These are phyloP conservation scores for Trypethelium eluteriae DNA, from an alignment of 495 filamentous ascomycete genomes.

Conservation along the genomic window DNA sequence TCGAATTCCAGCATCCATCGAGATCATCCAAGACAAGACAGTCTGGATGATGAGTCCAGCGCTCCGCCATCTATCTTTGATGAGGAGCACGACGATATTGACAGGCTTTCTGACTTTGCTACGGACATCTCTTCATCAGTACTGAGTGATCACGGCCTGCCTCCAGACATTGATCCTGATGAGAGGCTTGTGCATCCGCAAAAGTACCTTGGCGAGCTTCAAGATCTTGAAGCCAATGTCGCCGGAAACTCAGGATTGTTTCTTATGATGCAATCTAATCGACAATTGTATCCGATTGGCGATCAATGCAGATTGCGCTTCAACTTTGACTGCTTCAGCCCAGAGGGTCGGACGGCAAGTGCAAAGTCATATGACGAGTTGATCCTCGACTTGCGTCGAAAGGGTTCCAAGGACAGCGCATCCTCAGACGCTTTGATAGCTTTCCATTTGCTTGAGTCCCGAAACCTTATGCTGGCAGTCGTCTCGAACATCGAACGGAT, in stretches of 20 bases:
- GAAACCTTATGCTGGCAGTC: constrained; percentile 12
- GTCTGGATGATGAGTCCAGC: constrained; percentile 15
- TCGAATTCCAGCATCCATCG: background rate
- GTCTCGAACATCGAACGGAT: constrained; percentile 14
- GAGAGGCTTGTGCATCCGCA: constrained; percentile 11
- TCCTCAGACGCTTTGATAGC: background rate
- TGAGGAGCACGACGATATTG: background rate
- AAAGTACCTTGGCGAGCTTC: constrained; percentile 15
- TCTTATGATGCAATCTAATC: constrained; percentile 15
- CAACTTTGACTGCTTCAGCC: constrained; percentile 6
- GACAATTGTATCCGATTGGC: constrained; percentile 13
- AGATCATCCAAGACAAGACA: background rate
- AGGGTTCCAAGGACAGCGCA: background rate
- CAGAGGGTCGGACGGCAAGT: background rate
- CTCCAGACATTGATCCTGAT: constrained; percentile 16
- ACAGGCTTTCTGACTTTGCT: constrained; percentile 13
- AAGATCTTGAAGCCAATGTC: constrained; percentile 17
- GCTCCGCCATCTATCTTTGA: constrained; percentile 16
- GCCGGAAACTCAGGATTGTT: constrained; percentile 16
- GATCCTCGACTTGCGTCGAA: background rate
- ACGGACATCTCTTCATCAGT: constrained; percentile 13
- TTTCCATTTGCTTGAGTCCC: constrained; percentile 16
- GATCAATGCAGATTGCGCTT: background rate
- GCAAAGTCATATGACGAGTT: background rate
- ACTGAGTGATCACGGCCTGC: constrained; percentile 9